phyloP scores from a whole-genome alignment of 2,329 filamentous ascomycete genomes.

The Aspergillus unguis region DNA sequence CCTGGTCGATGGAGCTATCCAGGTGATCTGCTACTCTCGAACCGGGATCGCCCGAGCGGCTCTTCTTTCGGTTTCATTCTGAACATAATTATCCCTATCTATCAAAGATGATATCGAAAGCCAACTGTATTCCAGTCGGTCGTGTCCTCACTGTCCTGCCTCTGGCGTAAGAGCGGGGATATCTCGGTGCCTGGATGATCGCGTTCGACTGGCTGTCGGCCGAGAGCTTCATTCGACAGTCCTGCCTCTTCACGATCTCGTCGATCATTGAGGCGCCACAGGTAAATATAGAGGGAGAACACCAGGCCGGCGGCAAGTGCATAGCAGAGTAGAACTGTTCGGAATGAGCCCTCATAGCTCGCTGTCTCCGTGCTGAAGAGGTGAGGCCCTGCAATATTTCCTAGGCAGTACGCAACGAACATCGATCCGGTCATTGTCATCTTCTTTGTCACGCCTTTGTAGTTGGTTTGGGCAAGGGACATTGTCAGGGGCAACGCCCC shows the following conservation, averaged over 20 bases:
- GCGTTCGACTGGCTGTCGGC: conserved; percentile 37
- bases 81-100: neutral
- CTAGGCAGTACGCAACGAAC: conserved; percentile 55
- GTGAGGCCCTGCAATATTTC: conserved; percentile 57
- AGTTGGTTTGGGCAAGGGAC: conserved; percentile 56
- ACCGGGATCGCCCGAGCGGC: conserved; percentile 2
- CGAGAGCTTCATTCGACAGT: conserved; percentile 37
- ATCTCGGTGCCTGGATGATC: conserved; percentile 13
- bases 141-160: conserved; percentile 52
- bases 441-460: conserved; percentile 58
- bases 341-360: conserved; percentile 53
- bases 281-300: conserved; percentile 46
- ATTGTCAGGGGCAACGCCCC: conserved; percentile 55
- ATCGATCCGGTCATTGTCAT: conserved; percentile 57
- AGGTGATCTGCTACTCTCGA: neutral
- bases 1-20: neutral
- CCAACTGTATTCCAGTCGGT: conserved; percentile 60
- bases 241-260: conserved; percentile 41
- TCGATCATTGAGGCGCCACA: conserved; percentile 46
- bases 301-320: conserved; percentile 48
- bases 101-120: conserved; percentile 53
- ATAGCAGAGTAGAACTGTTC: conserved; percentile 57
- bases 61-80: neutral
- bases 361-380: conserved; percentile 52
- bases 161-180: conserved; percentile 32